Percentiles rank a stretch among this genome's conserved stretches.
Evolutionary conservation across 257 asterid genomes (phyloP).

Genomic region (Nicotiana noctiflora): DNA sequence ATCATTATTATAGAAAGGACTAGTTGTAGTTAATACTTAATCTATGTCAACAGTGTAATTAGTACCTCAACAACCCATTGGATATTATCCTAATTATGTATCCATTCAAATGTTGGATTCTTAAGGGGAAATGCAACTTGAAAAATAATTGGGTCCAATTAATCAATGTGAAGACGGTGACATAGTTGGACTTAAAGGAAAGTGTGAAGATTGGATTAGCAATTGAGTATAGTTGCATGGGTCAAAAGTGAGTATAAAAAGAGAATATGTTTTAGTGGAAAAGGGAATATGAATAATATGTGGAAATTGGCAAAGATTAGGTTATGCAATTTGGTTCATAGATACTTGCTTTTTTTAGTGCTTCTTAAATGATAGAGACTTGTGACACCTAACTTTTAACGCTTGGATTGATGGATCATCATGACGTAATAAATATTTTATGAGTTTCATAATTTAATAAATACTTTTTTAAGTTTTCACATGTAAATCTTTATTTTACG

Average conservation of each 20-base stretch:
- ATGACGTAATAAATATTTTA: neutral
- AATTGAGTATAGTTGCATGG: constrained; percentile 3
- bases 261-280: constrained; percentile 1
- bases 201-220: neutral
- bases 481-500: no score
- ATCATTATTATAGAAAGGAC: no score
- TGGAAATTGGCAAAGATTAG: neutral
- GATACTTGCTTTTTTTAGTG: neutral
- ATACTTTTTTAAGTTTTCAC: no score
- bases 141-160: neutral
- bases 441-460: no score
- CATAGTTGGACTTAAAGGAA: neutral
- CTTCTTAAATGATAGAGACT: neutral
- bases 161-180: neutral
- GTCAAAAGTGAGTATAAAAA: neutral
- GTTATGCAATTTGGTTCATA: neutral
- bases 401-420: neutral
- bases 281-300: constrained; percentile 1
- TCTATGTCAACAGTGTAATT: neutral
- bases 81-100: neutral
- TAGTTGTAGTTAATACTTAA: no score
- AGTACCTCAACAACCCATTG: neutral
- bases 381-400: neutral
- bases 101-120: neutral
- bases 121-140: neutral